Conservation (phyloP, 805 yeast genomes). For the Scheffersomyces ergatensis region DNA sequence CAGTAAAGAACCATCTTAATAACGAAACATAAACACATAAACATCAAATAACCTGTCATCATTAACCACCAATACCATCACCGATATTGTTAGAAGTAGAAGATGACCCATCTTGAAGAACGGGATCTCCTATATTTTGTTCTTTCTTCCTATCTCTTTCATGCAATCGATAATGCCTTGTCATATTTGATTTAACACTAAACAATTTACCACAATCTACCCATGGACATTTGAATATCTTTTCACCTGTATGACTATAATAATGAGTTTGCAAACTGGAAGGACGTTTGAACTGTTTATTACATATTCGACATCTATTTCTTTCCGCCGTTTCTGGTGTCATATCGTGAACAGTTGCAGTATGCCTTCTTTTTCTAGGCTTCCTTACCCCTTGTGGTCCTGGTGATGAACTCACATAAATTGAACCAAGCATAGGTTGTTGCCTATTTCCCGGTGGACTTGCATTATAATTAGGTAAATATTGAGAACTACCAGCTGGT, state of each 20-base stretch:
- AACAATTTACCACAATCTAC: slow-evolving; percentile 65
- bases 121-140: not conserved
- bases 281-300: slow-evolving; percentile 78
- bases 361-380: slow-evolving; percentile 13
- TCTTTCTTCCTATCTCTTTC: slow-evolving; percentile 17
- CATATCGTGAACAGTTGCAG: slow-evolving; percentile 27
- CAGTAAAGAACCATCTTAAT: too few relatives aligned
- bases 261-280: slow-evolving; percentile 78
- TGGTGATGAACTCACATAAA: not conserved
- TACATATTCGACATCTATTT: slow-evolving; percentile 57
- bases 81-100: not conserved
- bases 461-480: not conserved
- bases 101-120: not conserved
- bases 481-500: not conserved
- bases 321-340: slow-evolving; percentile 43
- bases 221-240: slow-evolving; percentile 43
- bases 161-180: slow-evolving; percentile 74
- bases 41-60: too few relatives aligned
- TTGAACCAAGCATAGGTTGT: not conserved
- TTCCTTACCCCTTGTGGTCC: slow-evolving; percentile 2
- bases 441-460: slow-evolving; percentile 8
- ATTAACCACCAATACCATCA: not conserved
- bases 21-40: too few relatives aligned
- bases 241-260: slow-evolving; percentile 60
- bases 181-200: slow-evolving; percentile 77